Evolutionary conservation across 2,329 filamentous ascomycete genomes (phyloP).

Genomic region (Colletotrichum echinochloae): DNA sequence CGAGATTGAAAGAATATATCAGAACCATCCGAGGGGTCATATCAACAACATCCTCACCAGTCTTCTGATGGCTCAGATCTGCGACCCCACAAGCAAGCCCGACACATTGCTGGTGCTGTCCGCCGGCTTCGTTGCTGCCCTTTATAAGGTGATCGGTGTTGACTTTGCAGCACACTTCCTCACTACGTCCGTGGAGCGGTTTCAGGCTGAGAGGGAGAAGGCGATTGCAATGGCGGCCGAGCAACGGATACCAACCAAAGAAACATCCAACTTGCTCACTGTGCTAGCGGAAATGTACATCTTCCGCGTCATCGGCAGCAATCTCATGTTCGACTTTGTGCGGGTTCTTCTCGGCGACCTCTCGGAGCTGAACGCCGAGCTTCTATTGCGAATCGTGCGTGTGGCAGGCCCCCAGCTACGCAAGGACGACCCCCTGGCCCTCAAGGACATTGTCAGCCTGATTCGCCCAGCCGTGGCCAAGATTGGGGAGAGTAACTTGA

Average conservation of each 20-base stretch:
- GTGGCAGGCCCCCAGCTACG: constrained; percentile 85
- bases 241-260: constrained; percentile 60
- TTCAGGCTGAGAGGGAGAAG: constrained; percentile 73
- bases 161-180: constrained; percentile 92
- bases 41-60: constrained; percentile 86
- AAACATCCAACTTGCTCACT: constrained; percentile 81
- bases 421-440: constrained; percentile 85
- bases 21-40: constrained; percentile 85
- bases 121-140: constrained; percentile 87
- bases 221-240: constrained; percentile 51
- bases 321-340: constrained; percentile 91
- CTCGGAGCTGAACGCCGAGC: constrained; percentile 87
- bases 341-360: constrained; percentile 80
- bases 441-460: constrained; percentile 89
- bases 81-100: constrained; percentile 80
- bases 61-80: constrained; percentile 81
- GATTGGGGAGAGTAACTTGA: constrained; percentile 76
- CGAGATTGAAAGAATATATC: constrained; percentile 86
- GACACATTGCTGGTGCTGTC: constrained; percentile 93
- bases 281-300: constrained; percentile 90
- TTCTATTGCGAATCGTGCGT: constrained; percentile 86
- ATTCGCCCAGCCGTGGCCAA: constrained; percentile 79
- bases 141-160: constrained; percentile 88
- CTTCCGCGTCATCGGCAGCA: constrained; percentile 86
- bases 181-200: constrained; percentile 80